Evolutionary conservation across 2,329 filamentous ascomycete genomes (phyloP).

Genomic region (Clarireedia sp.): DNA sequence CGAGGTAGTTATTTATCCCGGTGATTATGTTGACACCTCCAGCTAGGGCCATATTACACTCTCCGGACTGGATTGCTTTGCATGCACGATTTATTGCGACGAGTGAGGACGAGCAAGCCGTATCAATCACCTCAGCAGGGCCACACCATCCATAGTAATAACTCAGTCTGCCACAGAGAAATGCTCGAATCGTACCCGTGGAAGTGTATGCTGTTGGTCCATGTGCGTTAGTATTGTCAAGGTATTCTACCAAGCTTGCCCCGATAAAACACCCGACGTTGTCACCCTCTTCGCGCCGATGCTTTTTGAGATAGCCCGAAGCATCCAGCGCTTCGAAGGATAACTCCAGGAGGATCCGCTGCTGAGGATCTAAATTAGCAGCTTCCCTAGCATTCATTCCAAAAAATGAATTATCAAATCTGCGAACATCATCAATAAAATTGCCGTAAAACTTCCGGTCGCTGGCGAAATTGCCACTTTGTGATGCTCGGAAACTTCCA

Average conservation of each 20-base stretch:
- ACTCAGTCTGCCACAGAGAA: conserved; percentile 35
- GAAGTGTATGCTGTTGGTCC: conserved; percentile 11
- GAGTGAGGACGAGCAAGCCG: conserved; percentile 32
- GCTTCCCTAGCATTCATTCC: conserved; percentile 5
- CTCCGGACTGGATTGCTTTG: conserved; percentile 15
- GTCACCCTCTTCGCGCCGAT: not conserved
- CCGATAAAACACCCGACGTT: conserved; percentile 15
- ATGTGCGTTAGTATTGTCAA: conserved; percentile 9
- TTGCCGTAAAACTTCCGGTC: conserved; percentile 8
- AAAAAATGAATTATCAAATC: conserved; percentile 15
- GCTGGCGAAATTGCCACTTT: not conserved
- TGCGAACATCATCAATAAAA: conserved; percentile 7
- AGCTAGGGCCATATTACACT: conserved; percentile 8
- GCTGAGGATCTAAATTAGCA: conserved; percentile 18
- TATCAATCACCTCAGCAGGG: conserved; percentile 32
- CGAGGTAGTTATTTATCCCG: conserved; percentile 30
- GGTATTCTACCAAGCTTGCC: conserved; percentile 6
- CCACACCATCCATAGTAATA: conserved; percentile 34
- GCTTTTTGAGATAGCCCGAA: not conserved
- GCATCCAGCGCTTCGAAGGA: conserved; percentile 13
- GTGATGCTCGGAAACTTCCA: conserved; percentile 8
- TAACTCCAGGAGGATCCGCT: conserved; percentile 5
- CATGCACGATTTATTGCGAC: conserved; percentile 29
- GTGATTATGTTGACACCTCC: conserved; percentile 6
- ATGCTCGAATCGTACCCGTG: conserved; percentile 27